Percentiles rank a stretch among this genome's conserved stretches.
Conservation (phyloP, 371 early-diverging fungal genomes). For the Nematocida ironsii region DNA sequence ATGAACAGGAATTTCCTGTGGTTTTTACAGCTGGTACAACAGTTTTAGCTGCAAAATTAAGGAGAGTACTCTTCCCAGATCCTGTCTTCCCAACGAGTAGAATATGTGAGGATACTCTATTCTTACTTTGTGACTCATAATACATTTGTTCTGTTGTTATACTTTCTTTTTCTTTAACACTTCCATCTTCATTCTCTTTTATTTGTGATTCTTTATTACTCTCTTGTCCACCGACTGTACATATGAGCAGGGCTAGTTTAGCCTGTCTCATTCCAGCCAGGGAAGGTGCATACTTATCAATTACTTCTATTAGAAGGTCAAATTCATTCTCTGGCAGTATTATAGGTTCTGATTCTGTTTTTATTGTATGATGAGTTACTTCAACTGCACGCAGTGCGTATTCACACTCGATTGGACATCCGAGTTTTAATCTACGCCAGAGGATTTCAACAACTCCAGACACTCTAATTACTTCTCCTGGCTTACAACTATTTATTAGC, state of each 20-base stretch:
- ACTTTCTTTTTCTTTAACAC: not conserved
- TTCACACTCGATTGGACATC: constrained; percentile 57
- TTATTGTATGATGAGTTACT: constrained; percentile 45
- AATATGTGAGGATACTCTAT: constrained; percentile 62
- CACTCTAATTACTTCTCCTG: constrained; percentile 64
- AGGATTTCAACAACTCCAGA: constrained; percentile 59
- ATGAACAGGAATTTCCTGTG: constrained; percentile 67
- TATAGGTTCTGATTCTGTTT: not conserved
- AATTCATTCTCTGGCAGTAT: constrained; percentile 37
- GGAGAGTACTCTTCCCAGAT: constrained; percentile 67
- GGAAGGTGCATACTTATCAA: constrained; percentile 58
- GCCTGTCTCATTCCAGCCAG: constrained; percentile 60
- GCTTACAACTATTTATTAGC: constrained; percentile 59
- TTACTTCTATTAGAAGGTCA: constrained; percentile 49
- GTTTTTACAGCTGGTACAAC: constrained; percentile 61
- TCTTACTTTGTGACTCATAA: constrained; percentile 20
- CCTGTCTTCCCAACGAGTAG: constrained; percentile 69
- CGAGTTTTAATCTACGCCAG: constrained; percentile 57
- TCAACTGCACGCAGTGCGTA: constrained; percentile 56
- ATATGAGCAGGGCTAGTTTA: constrained; percentile 65
- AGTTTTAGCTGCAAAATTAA: constrained; percentile 59
- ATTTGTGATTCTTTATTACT: not conserved
- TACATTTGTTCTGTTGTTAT: constrained; percentile 52
- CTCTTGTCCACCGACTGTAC: constrained; percentile 54
- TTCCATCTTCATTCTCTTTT: constrained; percentile 2